These are phyloP conservation scores for Lepiota venenata DNA, from an alignment of 768 basidiomycete species.

Conservation along the genomic window DNA sequence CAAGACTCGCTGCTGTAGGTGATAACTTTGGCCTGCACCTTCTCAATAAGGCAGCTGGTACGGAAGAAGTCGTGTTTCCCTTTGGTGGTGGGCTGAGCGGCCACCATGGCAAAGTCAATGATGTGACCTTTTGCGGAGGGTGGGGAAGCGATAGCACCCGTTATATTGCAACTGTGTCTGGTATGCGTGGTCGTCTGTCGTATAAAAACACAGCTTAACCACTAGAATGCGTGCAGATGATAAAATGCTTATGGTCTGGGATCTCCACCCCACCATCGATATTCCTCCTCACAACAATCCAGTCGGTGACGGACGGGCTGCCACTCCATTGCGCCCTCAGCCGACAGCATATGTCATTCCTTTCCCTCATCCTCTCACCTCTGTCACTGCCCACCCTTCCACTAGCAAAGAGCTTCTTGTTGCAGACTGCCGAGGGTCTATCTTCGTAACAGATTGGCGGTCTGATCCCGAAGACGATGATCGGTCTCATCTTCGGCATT, in stretches of 20 bases:
- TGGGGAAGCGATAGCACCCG: constrained; percentile 61
- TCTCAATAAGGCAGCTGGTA: constrained; percentile 51
- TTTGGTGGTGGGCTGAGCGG: constrained; percentile 83
- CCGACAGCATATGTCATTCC: constrained; percentile 76
- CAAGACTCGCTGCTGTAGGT: constrained; percentile 67
- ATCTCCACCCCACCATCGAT: constrained; percentile 58
- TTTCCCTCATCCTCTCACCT: constrained; percentile 68
- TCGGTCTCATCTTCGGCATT: constrained; percentile 55
- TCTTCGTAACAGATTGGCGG: constrained; percentile 83
- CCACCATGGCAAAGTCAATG: constrained; percentile 76
- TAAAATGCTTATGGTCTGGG: constrained; percentile 85
- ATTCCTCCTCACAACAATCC: constrained; percentile 35
- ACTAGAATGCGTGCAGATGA: constrained; percentile 49
- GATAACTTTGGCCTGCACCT: constrained; percentile 70
- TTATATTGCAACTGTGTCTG: constrained; percentile 81
- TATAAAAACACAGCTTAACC: constrained; percentile 8
- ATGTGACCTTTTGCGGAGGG: constrained; percentile 79
- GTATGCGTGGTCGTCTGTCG: constrained; percentile 29
- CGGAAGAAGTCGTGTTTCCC: constrained; percentile 52
- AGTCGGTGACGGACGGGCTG: constrained; percentile 25
- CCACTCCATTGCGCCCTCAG: constrained; percentile 45
- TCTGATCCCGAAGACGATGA: constrained; percentile 58
- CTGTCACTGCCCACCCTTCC: constrained; percentile 66
- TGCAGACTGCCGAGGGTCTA: constrained; percentile 67
- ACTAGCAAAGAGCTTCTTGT: constrained; percentile 80